Evolutionary conservation across 768 basidiomycete genomes (phyloP).

Genomic region (Lactarius indigo): DNA sequence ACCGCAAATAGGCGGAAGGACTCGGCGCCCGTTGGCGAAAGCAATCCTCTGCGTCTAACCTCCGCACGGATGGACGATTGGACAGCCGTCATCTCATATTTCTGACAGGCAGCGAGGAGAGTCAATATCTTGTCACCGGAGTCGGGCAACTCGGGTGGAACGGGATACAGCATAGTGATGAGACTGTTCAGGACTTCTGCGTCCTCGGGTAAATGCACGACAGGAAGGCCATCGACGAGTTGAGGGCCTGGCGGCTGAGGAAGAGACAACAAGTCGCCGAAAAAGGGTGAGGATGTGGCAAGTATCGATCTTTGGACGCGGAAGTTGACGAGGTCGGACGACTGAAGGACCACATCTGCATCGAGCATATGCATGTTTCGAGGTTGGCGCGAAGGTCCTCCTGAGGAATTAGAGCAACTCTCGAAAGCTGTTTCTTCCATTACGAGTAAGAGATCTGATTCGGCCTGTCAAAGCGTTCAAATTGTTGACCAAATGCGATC

Average conservation of each 20-base stretch:
- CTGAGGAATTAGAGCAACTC: background rate
- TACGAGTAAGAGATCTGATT: background rate
- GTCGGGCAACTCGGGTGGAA: background rate
- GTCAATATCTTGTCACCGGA: background rate
- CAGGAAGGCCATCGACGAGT: background rate
- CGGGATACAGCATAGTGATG: conserved; percentile 3
- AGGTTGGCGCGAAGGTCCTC: too few species aligned
- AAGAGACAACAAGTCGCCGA: conserved; percentile 3
- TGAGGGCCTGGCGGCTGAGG: background rate
- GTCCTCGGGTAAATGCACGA: background rate
- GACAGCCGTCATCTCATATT: conserved; percentile 8
- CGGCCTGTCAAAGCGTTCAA: background rate
- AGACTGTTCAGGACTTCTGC: conserved; percentile 8
- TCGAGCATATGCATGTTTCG: background rate
- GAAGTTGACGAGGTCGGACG: conserved; percentile 1
- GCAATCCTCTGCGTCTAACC: background rate
- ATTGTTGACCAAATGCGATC: background rate
- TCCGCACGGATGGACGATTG: conserved; percentile 1
- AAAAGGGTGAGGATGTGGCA: background rate
- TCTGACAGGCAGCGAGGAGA: conserved; percentile 6
- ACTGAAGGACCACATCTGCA: conserved; percentile 7
- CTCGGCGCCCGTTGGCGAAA: background rate
- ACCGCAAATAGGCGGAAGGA: conserved; percentile 3
- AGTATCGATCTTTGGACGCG: background rate
- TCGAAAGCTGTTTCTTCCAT: background rate